These are phyloP conservation scores for Podaxis mareebaensis DNA, from an alignment of 768 basidiomycete species.

Conservation along the genomic window DNA sequence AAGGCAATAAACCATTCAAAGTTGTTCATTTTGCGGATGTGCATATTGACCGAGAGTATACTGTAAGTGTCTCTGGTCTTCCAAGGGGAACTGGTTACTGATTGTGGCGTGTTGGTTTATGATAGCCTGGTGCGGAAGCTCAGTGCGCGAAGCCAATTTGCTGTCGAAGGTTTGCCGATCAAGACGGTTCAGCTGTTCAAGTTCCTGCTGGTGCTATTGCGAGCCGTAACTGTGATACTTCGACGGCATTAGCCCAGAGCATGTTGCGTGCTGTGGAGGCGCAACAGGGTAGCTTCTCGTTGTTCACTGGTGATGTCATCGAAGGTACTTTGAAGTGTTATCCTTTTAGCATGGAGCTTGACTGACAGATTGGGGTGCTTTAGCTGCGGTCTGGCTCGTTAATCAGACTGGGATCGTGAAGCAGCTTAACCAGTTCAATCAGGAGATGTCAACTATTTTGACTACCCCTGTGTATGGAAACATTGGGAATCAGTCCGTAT, in stretches of 20 bases:
- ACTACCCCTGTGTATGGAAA: conserved; percentile 46
- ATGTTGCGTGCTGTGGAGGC: conserved; percentile 47
- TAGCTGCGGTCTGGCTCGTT: not conserved
- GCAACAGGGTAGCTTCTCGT: conserved; percentile 43
- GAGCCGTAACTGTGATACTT: conserved; percentile 52
- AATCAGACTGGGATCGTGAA: conserved; percentile 40
- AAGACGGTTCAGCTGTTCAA: conserved; percentile 30
- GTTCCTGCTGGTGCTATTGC: conserved; percentile 51
- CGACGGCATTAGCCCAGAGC: conserved; percentile 46
- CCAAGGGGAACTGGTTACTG: not conserved
- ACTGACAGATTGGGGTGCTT: not conserved
- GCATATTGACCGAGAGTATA: conserved; percentile 59
- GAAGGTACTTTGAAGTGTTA: conserved; percentile 42
- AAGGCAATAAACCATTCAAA: conserved; percentile 46
- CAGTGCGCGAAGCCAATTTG: conserved; percentile 65
- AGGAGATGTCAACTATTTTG: conserved; percentile 41
- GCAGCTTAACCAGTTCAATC: conserved; percentile 46
- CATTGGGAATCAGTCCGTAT: conserved; percentile 32
- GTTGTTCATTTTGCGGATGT: conserved; percentile 64
- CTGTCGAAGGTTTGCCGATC: conserved; percentile 51
- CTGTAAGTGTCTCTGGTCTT: conserved; percentile 31
- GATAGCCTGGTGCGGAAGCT: conserved; percentile 51
- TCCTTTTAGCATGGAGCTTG: not conserved
- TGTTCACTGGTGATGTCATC: conserved; percentile 68
- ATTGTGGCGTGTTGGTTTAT: not conserved